Conservation (phyloP, 73 alveolate genomes). For the Paramecium caudatum region DNA sequence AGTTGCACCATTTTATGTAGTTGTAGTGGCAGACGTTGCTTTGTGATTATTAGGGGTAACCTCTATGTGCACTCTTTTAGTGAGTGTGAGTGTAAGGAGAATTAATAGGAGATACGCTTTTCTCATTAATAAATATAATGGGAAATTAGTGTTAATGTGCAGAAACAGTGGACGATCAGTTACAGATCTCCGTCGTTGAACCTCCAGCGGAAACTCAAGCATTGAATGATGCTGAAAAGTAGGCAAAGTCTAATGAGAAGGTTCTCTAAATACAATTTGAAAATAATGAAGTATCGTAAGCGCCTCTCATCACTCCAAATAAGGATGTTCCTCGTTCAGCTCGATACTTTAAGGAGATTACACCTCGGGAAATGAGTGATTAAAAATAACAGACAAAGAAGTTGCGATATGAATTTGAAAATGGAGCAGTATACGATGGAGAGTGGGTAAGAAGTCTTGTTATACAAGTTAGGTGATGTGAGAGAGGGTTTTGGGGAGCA, state of each 20-base stretch:
- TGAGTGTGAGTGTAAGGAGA: too few species aligned
- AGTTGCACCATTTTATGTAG: too few species aligned
- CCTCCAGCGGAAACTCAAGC: background rate
- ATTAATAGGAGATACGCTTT: too few species aligned
- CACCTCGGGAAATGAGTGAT: background rate
- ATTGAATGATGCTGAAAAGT: background rate
- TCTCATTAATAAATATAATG: too few species aligned
- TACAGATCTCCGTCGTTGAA: background rate
- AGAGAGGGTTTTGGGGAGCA: slow-evolving; percentile 80
- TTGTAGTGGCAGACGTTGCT: too few species aligned
- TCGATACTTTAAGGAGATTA: background rate
- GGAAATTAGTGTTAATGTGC: slow-evolving; percentile 31
- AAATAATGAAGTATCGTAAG: background rate
- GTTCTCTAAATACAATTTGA: background rate
- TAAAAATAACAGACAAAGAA: background rate
- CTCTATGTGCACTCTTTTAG: too few species aligned
- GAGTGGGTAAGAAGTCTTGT: slow-evolving; percentile 71
- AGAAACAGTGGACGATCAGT: background rate
- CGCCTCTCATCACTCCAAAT: background rate
- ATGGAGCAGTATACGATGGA: slow-evolving; percentile 81
- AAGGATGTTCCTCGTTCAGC: background rate
- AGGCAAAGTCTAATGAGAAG: background rate
- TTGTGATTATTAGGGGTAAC: too few species aligned
- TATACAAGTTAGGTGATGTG: slow-evolving; percentile 55
- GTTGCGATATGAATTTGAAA: slow-evolving; percentile 66